Evolutionary conservation across 352 stramenopile genomes (phyloP).

Genomic region (Phytophthora syringae): DNA sequence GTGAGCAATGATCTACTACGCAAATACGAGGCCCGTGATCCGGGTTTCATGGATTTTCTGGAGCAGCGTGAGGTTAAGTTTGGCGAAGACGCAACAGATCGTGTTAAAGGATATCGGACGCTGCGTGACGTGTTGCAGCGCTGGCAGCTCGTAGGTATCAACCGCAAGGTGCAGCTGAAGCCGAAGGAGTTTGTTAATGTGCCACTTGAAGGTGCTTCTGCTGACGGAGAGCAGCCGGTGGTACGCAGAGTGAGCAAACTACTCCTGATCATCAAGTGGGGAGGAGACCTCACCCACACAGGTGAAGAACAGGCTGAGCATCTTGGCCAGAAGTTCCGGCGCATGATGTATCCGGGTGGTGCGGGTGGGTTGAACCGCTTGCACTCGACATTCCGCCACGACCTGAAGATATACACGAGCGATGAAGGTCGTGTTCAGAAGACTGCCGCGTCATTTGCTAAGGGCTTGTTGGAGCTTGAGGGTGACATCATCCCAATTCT

Average conservation of each 20-base stretch:
- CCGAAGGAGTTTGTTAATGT: conserved; percentile 65
- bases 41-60: conserved; percentile 69
- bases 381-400: conserved; percentile 99
- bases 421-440: conserved; percentile 99
- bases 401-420: conserved; percentile 99
- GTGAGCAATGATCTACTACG: conserved; percentile 81
- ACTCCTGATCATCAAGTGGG: conserved; percentile 99
- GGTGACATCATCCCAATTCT: conserved; percentile 99
- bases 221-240: conserved; percentile 39
- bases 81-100: conserved; percentile 72
- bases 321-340: conserved; percentile 91
- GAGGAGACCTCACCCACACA: conserved; percentile 98
- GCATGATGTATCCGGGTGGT: conserved; percentile 92
- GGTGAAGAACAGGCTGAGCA: conserved; percentile 96
- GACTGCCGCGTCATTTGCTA: conserved; percentile 99
- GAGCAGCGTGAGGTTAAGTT: conserved; percentile 63
- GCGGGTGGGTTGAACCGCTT: conserved; percentile 97
- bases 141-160: conserved; percentile 97
- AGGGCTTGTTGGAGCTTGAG: conserved; percentile 98
- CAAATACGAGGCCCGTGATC: conserved; percentile 66
- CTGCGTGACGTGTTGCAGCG: conserved; percentile 96
- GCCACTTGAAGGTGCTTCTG: conserved; percentile 24
- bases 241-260: conserved; percentile 80
- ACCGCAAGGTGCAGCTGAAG: conserved; percentile 98
- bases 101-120: conserved; percentile 84